phyloP scores from a whole-genome alignment of 179 eudicot genomes.

The Corrigiola litoralis region DNA sequence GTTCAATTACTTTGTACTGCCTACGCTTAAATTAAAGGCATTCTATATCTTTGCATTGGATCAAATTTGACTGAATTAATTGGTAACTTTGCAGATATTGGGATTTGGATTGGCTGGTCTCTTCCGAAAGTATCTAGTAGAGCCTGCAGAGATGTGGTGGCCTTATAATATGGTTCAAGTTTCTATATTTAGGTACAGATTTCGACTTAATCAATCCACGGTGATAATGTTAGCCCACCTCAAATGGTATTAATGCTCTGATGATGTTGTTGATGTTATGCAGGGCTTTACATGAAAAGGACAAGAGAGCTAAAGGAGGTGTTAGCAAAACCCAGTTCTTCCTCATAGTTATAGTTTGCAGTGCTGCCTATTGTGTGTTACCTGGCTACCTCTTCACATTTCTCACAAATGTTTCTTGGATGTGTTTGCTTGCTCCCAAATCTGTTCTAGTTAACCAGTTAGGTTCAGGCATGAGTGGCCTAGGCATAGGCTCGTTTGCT shows the following conservation, averaged over 20 bases:
- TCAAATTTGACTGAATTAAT: too few species aligned
- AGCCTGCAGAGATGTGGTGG: conserved; percentile 90
- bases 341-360: conserved; percentile 62
- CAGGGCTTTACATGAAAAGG: conserved; percentile 86
- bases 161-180: conserved; percentile 56
- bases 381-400: conserved; percentile 86
- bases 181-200: conserved; percentile 34
- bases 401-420: conserved; percentile 72
- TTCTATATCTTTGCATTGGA: too few species aligned
- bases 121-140: conserved; percentile 60
- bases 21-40: neutral
- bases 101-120: conserved; percentile 85
- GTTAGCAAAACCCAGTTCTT: conserved; percentile 81
- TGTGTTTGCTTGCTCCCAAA: conserved; percentile 71
- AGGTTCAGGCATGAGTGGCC: conserved; percentile 86
- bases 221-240: too few species aligned
- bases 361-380: conserved; percentile 66
- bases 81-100: conserved; percentile 38
- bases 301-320: conserved; percentile 32
- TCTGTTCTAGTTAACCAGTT: conserved; percentile 92
- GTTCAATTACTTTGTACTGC: neutral
- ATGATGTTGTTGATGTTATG: conserved; percentile 3
- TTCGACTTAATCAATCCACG: too few species aligned
- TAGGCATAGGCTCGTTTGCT: conserved; percentile 75
- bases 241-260: too few species aligned